Base-by-base conservation (phyloP, 2,329 filamentous ascomycete species). In the Corinectria fuckeliana region DNA sequence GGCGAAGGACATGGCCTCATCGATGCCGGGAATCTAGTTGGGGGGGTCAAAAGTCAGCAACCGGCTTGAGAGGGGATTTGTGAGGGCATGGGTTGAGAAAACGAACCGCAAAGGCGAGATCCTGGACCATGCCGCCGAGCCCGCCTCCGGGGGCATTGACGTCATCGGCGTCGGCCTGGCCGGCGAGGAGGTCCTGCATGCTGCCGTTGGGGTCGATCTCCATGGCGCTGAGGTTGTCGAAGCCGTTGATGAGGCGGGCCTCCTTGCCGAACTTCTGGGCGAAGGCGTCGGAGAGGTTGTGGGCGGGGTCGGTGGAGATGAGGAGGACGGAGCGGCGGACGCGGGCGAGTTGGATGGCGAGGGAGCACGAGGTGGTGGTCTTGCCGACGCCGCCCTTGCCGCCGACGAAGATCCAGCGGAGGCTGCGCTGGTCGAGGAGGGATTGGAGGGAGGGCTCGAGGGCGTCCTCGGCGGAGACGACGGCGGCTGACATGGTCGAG, bases 211-310 rank as follows among this genome's bases (percentile, higher is more conserved):
- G 95, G 74, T 99, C 95, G 71, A 99, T 98, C 80, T 99, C 95
- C 95, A 99, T 99, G 63, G 95, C 95, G 75, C 92, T 96, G 68
- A 99, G 82, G 77, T 97, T 97, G 30, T 89, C 87, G 74, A 96
- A 97, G 68, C 95, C 95, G 69, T 97, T 89, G 66, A 99, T 85
- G 36, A 97, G 87, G 64, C 93, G 88, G 53, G 95, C 95, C 78
- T 99, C 95, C 83, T 99, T 99, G 82, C 95, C 95, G 74, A 99
- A 99, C 81, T 99, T 99, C 79, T 99, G 94, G 69, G 92, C 92
- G 79, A 99, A 99, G 61, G 95, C 95, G 81, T 99, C 95, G 69
- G 91, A 95, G 64, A 99, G 85, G 80, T 99, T 99, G 85, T 99
- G 95, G 51, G 95, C 95, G 52, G 95, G 95, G 78, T 99, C 95